Evolutionary conservation across 2,329 filamentous ascomycete species (phyloP), one percentile per base, ranked within the genome.

Genomic region (Aspergillus ruber): DNA sequence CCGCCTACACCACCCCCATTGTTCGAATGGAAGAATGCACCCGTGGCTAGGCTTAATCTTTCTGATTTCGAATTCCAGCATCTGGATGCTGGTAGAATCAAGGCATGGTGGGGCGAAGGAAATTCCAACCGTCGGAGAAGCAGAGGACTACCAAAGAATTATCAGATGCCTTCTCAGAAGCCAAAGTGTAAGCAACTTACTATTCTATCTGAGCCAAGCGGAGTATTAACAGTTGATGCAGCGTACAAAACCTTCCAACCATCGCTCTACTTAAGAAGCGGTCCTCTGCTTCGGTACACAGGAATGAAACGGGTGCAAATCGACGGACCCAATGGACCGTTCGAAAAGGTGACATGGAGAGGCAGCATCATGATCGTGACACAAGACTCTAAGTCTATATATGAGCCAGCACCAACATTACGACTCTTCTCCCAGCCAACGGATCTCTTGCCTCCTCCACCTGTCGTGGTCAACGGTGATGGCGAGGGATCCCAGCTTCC

Each of bases 291-390:
- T 53, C 83, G 93, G 50, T 98, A 95, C 65, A 91, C 86, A 47
- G 93, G 94, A 17, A 82, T 95, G 81, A 95, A 68, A 73, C 75
- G 59, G 61, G 57, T 69, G 53, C 56, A 55, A 40, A 58, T 64
- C 45, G 54, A 66, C 49, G 56, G 61, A n/a, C 56, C 63, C 13
- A 59, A 63, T 43, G 66, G 66, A 0, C 55, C 60, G 9, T 56
- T 65, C 25, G 83, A 88, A 39, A 80, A 82, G 44, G 88, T 95
- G 58, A 83, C 91, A 17, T 98, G 93, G 93, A 82, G 90, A 65
- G 93, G 93, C 4, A 94, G 83, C 50, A 79, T 97, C 48, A 90
- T 98, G 88, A 95, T 98, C 58, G 90, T 98, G 18, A 97, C 93
- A 0, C 79, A 83, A 45, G 91, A 98, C 61, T 78, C 81, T 2